Conservation (phyloP, 805 yeast species). For the Saitoella complicata region DNA sequence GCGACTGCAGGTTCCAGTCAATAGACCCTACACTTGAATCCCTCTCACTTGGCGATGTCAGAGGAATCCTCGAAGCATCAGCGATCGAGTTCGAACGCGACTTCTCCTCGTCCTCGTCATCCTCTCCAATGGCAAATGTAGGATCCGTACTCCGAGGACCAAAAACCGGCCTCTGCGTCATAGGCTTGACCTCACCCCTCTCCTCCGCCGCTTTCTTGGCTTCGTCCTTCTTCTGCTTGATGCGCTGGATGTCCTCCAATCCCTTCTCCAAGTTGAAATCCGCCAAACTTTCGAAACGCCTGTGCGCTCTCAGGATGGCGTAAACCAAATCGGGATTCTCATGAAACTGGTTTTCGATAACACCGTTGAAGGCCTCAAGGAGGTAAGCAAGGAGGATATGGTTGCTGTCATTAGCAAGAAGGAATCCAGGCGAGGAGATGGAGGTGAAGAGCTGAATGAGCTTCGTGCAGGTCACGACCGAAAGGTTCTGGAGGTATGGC, state of each 20-base stretch:
- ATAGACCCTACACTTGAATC: too few species aligned
- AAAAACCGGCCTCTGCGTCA: not conserved
- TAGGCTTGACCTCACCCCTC: constrained; percentile 8
- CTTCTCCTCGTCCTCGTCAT: constrained; percentile 9
- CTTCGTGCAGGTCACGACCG: constrained; percentile 17
- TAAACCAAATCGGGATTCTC: constrained; percentile 16
- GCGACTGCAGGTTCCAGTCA: not conserved
- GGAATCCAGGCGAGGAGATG: constrained; percentile 14
- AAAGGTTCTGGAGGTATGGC: constrained; percentile 16
- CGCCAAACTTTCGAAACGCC: constrained; percentile 10
- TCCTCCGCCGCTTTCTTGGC: constrained; percentile 1
- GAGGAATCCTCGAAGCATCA: too few species aligned
- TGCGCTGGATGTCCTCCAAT: constrained; percentile 7
- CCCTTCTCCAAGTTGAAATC: constrained; percentile 7
- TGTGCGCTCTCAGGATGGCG: constrained; percentile 14
- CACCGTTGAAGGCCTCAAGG: constrained; percentile 12
- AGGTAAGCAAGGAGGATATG: constrained; percentile 12
- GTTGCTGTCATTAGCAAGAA: constrained; percentile 14
- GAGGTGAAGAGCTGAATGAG: constrained; percentile 15
- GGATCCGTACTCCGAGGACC: not conserved
- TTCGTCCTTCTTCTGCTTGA: constrained; percentile 2
- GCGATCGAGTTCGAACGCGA: too few species aligned
- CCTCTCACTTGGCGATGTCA: too few species aligned
- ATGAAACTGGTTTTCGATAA: constrained; percentile 16
- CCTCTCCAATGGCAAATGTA: not conserved